Evolutionary conservation across 1,139 yeast species (phyloP), one percentile per base, ranked within the genome.

Genomic region (Sugiyamaella japonica): DNA sequence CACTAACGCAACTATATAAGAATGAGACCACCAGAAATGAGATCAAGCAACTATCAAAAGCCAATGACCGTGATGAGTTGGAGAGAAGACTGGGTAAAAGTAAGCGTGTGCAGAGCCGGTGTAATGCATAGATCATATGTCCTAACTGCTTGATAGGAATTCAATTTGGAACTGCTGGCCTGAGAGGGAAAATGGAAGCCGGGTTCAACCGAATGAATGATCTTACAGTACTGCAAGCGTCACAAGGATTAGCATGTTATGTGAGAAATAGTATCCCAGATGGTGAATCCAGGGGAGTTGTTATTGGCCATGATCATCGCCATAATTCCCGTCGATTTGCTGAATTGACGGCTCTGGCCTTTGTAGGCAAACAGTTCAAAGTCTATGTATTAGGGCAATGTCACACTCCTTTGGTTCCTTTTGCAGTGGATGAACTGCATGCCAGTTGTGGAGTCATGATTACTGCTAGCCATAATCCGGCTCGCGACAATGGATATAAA

Each of bases 381-480:
- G 96, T 93, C 1, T 82, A 81, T 68, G 82, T 77, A 59, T 75
- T 88, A 54, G 72, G 72, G n/a, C 70, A 73, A 53, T 90, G 86
- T 7, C 96, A 90, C 61, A 93, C 99, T 0, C 99, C 99, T 0
- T 70, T 89, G 69, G 98, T 93, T 1, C 98, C 99, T 1, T 91
- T 87, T 71, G 83, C 88, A 0, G 85, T 93, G 29, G 89, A 86
- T 61, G 66, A 75, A 39, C 77, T 74, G 56, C 63, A 72, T 0
- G 90, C 96, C 0, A 74, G 84, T 0, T 89, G 85, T 50, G 99
- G 98, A 36, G 87, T 93, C 1, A 93, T 93, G 98, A 83, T 93
- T 47, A 93, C 99, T 0, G 98, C 99, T 0, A 88, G 96, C 53
- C 99, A 93, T 70, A 93, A 93, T 66, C 98, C 98, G 0, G 95